Evolutionary conservation across 169 alveolate species (phyloP), one percentile per base, ranked within the genome.

Genomic region (Pseudocohnilembus persalinus): DNA sequence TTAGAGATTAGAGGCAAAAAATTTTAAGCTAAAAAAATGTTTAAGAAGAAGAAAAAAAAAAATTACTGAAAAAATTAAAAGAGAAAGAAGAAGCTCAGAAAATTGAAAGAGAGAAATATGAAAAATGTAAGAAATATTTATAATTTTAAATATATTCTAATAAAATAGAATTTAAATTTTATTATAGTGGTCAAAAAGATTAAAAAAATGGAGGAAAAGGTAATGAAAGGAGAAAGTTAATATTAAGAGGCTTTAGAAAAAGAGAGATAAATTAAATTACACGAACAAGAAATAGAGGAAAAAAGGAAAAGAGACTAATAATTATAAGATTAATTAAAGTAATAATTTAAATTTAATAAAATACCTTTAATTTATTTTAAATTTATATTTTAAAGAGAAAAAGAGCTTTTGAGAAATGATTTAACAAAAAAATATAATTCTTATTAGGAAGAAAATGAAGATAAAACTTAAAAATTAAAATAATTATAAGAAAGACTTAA

Each of bases 131-230:
- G n/a, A n/a, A n/a, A n/a, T n/a, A n/a, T n/a, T n/a, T n/a, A n/a
- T n/a, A n/a, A n/a, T n/a, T n/a, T n/a, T n/a, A n/a, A n/a, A n/a
- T n/a, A n/a, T n/a, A n/a, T n/a, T n/a, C n/a, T n/a, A n/a, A n/a
- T n/a, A n/a, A n/a, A n/a, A n/a, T n/a, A n/a, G n/a, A n/a, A n/a
- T n/a, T n/a, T n/a, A n/a, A n/a, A n/a, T n/a, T n/a, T n/a, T n/a
- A n/a, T n/a, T n/a, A n/a, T n/a, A n/a, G 85, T 95, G 77, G 85
- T 94, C 63, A 91, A 92, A 83, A 94, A 92, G 83, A 82, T 96
- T 63, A 87, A 92, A 85, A 88, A 88, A 83, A 94, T 96, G 97
- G 97, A 94, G 89, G 95, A 93, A 33, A 93, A 96, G 87, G 90
- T 96, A 35, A 83, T 92, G 27, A 88, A 82, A 27, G 97, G 96